Conservation (phyloP, 306 rosid genomes). For the Malus asiatica region DNA sequence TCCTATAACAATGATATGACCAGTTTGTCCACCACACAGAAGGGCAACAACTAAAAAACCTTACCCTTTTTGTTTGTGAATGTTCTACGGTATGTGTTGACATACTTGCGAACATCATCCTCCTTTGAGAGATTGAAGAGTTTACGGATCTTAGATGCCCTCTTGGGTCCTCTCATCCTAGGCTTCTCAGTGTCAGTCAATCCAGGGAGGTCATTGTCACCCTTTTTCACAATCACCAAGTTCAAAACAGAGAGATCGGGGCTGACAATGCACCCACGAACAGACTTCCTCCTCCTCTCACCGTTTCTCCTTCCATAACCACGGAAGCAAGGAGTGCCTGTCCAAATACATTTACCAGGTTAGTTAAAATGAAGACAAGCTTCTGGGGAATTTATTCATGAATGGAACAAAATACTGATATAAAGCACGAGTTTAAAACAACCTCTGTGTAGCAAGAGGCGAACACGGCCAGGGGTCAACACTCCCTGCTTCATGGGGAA, state of each 20-base stretch:
- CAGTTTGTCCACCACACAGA: neutral
- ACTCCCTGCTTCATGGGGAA: conserved; percentile 67
- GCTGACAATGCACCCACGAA: conserved; percentile 58
- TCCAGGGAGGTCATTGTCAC: conserved; percentile 59
- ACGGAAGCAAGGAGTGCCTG: conserved; percentile 64
- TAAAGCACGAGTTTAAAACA: neutral
- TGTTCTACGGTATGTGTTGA: conserved; percentile 52
- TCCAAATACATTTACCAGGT: neutral
- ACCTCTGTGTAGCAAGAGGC: conserved; percentile 49
- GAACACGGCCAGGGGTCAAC: conserved; percentile 47
- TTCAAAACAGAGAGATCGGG: conserved; percentile 55
- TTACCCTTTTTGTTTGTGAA: conserved; percentile 41
- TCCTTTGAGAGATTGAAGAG: conserved; percentile 56
- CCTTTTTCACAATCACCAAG: conserved; percentile 60
- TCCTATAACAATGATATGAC: neutral
- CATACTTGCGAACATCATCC: conserved; percentile 58
- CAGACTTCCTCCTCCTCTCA: conserved; percentile 58
- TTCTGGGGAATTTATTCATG: no score
- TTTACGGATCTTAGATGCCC: conserved; percentile 58
- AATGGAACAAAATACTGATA: neutral
- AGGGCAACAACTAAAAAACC: neutral
- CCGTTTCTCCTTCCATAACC: conserved; percentile 58
- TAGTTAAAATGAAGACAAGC: neutral
- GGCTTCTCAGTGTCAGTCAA: conserved; percentile 58
- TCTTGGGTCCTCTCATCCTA: conserved; percentile 63